Evolutionary conservation across 352 stramenopile genomes (phyloP).

Genomic region (Thalassiosira tumida): DNA sequence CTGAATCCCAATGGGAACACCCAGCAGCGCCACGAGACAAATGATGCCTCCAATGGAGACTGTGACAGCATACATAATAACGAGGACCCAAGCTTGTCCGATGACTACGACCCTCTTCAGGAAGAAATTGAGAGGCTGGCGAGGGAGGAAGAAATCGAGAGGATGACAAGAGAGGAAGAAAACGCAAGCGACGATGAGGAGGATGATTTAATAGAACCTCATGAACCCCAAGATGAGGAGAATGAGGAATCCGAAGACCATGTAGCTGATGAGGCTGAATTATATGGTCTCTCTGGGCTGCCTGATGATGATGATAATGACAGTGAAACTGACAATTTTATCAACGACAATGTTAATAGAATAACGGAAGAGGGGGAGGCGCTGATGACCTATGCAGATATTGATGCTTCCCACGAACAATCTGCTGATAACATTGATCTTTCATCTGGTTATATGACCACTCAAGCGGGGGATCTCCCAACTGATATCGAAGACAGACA

Average conservation of each 20-base stretch:
- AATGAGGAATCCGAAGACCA: conserved; percentile 25
- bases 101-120: no score
- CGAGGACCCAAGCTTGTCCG: not conserved
- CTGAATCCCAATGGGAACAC: not conserved
- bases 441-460: no score
- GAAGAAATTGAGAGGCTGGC: no score
- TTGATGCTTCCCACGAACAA: conserved; percentile 13
- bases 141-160: not conserved
- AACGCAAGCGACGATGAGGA: conserved; percentile 18
- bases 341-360: not conserved
- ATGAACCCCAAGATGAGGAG: conserved; percentile 8
- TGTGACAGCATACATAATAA: not conserved
- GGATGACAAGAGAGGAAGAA: no score
- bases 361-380: not conserved
- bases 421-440: conserved; percentile 12
- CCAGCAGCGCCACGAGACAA: not conserved
- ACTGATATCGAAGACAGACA: conserved; percentile 14
- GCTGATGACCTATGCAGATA: conserved; percentile 8
- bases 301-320: not conserved
- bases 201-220: not conserved
- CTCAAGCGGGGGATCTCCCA: conserved; percentile 26
- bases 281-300: not conserved
- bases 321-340: not conserved
- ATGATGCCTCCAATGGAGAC: not conserved
- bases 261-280: not conserved